Percentiles rank a stretch among this genome's conserved stretches.
Evolutionary conservation across 805 yeast genomes (phyloP).

Genomic region (Candida xyloterini): DNA sequence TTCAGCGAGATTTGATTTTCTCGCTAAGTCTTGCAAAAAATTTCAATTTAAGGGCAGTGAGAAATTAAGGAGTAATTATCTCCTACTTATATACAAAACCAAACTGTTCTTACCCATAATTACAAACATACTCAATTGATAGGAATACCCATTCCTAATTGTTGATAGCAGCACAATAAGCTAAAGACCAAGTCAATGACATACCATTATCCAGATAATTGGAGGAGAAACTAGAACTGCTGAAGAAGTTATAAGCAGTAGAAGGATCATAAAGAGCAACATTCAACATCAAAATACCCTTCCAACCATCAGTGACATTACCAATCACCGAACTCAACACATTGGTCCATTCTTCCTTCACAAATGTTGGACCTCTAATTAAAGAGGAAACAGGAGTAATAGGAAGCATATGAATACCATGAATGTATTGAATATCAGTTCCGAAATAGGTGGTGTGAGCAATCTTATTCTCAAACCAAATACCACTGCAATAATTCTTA

Average conservation of each 20-base stretch:
- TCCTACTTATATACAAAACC: neutral
- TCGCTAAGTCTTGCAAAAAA: conserved; percentile 8
- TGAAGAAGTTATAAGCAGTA: conserved; percentile 60
- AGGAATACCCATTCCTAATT: neutral
- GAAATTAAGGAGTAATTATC: neutral
- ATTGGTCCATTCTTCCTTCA: conserved; percentile 63
- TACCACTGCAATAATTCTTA: conserved; percentile 58
- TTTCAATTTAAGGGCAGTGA: neutral
- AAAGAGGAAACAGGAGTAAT: conserved; percentile 63
- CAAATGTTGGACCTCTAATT: conserved; percentile 54
- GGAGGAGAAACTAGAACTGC: conserved; percentile 49
- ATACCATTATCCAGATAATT: conserved; percentile 77
- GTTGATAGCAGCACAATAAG: conserved; percentile 58
- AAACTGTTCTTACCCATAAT: neutral
- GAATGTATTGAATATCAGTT: conserved; percentile 51
- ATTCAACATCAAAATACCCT: conserved; percentile 70
- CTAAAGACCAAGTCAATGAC: conserved; percentile 82
- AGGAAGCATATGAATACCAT: conserved; percentile 77
- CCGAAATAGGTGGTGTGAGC: conserved; percentile 70
- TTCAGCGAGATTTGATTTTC: conserved; percentile 3
- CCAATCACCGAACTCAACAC: conserved; percentile 45
- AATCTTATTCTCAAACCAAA: conserved; percentile 62
- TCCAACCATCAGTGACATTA: conserved; percentile 69
- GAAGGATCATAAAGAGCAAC: conserved; percentile 71
- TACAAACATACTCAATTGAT: neutral